A percentile compares a stretch with the other conserved stretches of the same genome.
phyloP scores from a whole-genome alignment of 2,329 filamentous ascomycete genomes.

The Colletotrichum chlorophyti region DNA sequence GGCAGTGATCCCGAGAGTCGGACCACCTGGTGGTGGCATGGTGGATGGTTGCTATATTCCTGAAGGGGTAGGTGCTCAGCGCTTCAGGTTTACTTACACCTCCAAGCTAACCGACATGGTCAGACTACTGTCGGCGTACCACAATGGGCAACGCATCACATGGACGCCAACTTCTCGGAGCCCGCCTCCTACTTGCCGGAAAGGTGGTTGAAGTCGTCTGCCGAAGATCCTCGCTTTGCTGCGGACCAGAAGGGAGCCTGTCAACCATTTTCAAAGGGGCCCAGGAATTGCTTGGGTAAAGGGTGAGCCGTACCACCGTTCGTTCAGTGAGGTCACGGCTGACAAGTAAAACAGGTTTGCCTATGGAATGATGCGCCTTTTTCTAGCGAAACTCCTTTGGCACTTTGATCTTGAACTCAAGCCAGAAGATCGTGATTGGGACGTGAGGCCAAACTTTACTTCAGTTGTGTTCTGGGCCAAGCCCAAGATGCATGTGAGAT shows the following conservation, averaged over 20 bases:
- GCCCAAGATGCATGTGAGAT: background rate
- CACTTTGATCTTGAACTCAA: slow-evolving; percentile 54
- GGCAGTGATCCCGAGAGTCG: background rate
- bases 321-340: slow-evolving; percentile 41
- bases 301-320: slow-evolving; percentile 39
- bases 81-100: background rate
- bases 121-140: background rate
- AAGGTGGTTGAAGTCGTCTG: background rate
- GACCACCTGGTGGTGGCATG: slow-evolving; percentile 32
- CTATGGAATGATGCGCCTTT: slow-evolving; percentile 56
- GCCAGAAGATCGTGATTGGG: slow-evolving; percentile 31
- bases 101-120: background rate
- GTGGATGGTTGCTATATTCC: slow-evolving; percentile 40
- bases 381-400: slow-evolving; percentile 53
- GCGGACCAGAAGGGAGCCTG: slow-evolving; percentile 1
- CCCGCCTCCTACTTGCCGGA: background rate
- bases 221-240: background rate
- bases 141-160: slow-evolving; percentile 2
- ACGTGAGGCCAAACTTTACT: background rate
- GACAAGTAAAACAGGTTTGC: slow-evolving; percentile 44
- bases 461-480: slow-evolving; percentile 3
- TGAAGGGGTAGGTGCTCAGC: slow-evolving; percentile 32
- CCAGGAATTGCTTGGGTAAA: slow-evolving; percentile 14
- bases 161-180: background rate
- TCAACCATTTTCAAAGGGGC: slow-evolving; percentile 10